phyloP scores from a whole-genome alignment of 108 stramenopile species.

The Fragilaria radians region DNA sequence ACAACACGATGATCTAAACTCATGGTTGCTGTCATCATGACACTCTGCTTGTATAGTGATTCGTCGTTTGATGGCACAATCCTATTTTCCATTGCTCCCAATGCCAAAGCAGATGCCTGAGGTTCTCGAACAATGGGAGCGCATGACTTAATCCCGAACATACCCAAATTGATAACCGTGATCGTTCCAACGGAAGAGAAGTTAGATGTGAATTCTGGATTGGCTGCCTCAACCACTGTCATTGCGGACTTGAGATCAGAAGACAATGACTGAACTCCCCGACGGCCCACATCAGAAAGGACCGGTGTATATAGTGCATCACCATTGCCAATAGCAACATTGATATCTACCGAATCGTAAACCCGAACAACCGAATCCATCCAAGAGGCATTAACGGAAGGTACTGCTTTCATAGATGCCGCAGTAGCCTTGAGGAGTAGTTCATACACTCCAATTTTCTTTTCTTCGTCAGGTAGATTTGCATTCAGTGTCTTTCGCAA shows the following conservation, averaged over 20 bases:
- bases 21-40: slow-evolving; percentile 92
- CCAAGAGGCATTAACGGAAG: slow-evolving; percentile 87
- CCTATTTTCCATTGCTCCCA: slow-evolving; percentile 89
- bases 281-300: slow-evolving; percentile 68
- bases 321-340: slow-evolving; percentile 83
- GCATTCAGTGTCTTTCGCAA: slow-evolving; percentile 69
- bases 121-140: slow-evolving; percentile 94
- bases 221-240: slow-evolving; percentile 85
- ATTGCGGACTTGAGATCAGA: slow-evolving; percentile 86
- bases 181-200: slow-evolving; percentile 85
- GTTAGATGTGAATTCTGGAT: slow-evolving; percentile 93
- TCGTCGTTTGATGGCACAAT: slow-evolving; percentile 85
- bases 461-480: slow-evolving; percentile 46
- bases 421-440: slow-evolving; percentile 92
- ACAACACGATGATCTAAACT: slow-evolving; percentile 98
- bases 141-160: slow-evolving; percentile 93
- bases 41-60: slow-evolving; percentile 69
- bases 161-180: slow-evolving; percentile 92
- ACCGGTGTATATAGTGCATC: slow-evolving; percentile 85
- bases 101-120: slow-evolving; percentile 92
- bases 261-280: slow-evolving; percentile 68
- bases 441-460: slow-evolving; percentile 88
- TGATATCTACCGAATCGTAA: slow-evolving; percentile 90
- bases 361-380: slow-evolving; percentile 73
- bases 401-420: slow-evolving; percentile 77